phyloP scores from a whole-genome alignment of 768 basidiomycete genomes.

The Asterophora parasitica region DNA sequence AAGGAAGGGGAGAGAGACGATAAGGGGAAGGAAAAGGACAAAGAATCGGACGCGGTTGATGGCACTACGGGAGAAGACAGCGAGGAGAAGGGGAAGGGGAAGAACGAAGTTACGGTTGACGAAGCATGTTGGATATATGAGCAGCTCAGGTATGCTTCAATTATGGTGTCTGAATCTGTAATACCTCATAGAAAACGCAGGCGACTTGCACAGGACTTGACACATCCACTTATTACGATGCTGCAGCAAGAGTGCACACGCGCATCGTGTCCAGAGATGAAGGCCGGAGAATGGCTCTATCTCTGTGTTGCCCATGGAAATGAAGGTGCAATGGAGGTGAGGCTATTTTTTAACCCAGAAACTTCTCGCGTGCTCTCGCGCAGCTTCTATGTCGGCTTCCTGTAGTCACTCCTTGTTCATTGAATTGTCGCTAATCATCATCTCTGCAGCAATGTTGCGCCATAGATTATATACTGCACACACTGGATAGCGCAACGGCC shows the following conservation, averaged over 20 bases:
- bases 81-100: slow-evolving; percentile 33
- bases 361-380: neutral
- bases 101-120: slow-evolving; percentile 61
- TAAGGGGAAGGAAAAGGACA: slow-evolving; percentile 24
- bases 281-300: slow-evolving; percentile 98
- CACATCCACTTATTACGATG: slow-evolving; percentile 79
- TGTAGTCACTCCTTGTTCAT: neutral
- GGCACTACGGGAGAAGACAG: slow-evolving; percentile 19
- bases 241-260: slow-evolving; percentile 87
- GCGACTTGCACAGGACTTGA: slow-evolving; percentile 83
- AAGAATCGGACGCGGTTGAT: slow-evolving; percentile 30
- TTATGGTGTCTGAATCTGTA: slow-evolving; percentile 5
- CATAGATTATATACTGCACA: slow-evolving; percentile 93
- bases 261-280: slow-evolving; percentile 91
- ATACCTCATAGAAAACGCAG: slow-evolving; percentile 31
- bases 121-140: slow-evolving; percentile 82
- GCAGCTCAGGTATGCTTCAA: slow-evolving; percentile 36
- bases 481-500: slow-evolving; percentile 89
- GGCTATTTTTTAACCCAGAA: slow-evolving; percentile 14
- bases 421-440: neutral
- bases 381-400: neutral
- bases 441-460: slow-evolving; percentile 82
- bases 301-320: slow-evolving; percentile 93
- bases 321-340: slow-evolving; percentile 81
- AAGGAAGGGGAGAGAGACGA: slow-evolving; percentile 27